phyloP scores from a whole-genome alignment of 2,329 filamentous ascomycete species.

The Apiospora pterosperma region DNA sequence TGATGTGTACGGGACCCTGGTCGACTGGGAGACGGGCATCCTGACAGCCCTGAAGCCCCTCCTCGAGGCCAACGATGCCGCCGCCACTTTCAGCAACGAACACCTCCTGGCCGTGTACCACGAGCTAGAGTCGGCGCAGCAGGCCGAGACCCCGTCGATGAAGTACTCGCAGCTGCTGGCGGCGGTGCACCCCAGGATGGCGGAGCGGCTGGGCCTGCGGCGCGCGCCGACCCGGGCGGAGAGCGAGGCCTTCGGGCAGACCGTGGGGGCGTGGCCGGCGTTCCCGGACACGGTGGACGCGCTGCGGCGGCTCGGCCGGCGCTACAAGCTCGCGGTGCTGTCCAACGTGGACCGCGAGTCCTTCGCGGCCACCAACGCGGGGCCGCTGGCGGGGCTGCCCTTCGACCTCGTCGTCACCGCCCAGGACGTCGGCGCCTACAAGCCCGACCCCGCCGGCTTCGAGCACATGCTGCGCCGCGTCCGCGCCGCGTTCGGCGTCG shows the following conservation, averaged over 20 bases:
- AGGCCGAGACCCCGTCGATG: conserved; percentile 50
- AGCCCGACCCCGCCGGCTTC: conserved; percentile 65
- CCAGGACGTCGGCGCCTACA: conserved; percentile 69
- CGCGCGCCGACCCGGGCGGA: conserved; percentile 32
- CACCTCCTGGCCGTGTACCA: conserved; percentile 33
- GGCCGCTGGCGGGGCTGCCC: conserved; percentile 43
- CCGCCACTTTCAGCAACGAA: conserved; percentile 27
- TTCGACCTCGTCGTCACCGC: conserved; percentile 66
- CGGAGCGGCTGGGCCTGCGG: conserved; percentile 35
- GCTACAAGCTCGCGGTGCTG: conserved; percentile 58
- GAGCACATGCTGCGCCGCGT: conserved; percentile 58
- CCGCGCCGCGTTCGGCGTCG: conserved; percentile 50
- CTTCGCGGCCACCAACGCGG: conserved; percentile 41
- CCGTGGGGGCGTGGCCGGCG: conserved; percentile 51
- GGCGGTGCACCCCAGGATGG: conserved; percentile 41
- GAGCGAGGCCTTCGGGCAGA: conserved; percentile 43
- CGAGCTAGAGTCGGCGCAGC: conserved; percentile 39
- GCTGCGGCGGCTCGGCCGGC: conserved; percentile 42
- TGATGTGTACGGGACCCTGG: conserved; percentile 74
- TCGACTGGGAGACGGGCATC: conserved; percentile 74
- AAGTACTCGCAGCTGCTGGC: conserved; percentile 58
- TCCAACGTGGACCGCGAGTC: conserved; percentile 56
- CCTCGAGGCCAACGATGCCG: conserved; percentile 29
- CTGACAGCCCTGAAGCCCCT: conserved; percentile 48
- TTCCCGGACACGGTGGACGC: conserved; percentile 57